Base-by-base conservation (phyloP, 352 stramenopile genomes). In the Plasmopara viticola region DNA sequence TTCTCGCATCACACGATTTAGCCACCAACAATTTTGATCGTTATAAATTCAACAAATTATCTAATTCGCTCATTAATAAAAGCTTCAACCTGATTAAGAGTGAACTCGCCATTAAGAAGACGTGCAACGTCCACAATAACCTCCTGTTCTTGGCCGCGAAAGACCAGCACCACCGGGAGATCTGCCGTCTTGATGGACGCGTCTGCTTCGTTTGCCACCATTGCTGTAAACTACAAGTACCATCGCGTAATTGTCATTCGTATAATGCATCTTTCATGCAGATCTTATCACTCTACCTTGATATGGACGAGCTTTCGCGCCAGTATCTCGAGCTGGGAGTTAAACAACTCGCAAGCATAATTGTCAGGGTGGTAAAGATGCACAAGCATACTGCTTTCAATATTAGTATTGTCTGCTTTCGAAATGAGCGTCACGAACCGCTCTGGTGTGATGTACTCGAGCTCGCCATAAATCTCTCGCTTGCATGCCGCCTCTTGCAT, bases 341-440 rank as follows among this genome's bases (percentile, higher is more conserved):
- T 94, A 14, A 94, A 55, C 25, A 90, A 58, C 1, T 55, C 44
- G 30, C 83, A 94, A n/a, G 75, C 59, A 47, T 90, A 86, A 62
- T 76, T 94, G 20, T 87, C 78, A 0, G 70, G 54, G 35, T 87
- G 66, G 40, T 79, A 89, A 5, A 91, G 63, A 44, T 91, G 80
- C 29, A 91, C 66, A 17, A 87, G 42, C 49, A 70, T 60, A 12
- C 58, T 52, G 33, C 54, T 42, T 37, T 65, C 40, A 18, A 53
- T 28, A 13, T 51, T 45, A 8, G 44, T 59, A 18, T 20, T 35
- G 33, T 33, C 41, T n/a, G 39, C 20, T 40, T 43, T 58, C 6
- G 56, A 63, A 2, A 52, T 64, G 37, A 88, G 52, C 20, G 70
- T 44, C 40, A 94, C 68, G 44, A 87, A 94, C 29, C 72, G 48